Evolutionary conservation across 352 stramenopile species (phyloP).

Genomic region (Pythium rishiriense): DNA sequence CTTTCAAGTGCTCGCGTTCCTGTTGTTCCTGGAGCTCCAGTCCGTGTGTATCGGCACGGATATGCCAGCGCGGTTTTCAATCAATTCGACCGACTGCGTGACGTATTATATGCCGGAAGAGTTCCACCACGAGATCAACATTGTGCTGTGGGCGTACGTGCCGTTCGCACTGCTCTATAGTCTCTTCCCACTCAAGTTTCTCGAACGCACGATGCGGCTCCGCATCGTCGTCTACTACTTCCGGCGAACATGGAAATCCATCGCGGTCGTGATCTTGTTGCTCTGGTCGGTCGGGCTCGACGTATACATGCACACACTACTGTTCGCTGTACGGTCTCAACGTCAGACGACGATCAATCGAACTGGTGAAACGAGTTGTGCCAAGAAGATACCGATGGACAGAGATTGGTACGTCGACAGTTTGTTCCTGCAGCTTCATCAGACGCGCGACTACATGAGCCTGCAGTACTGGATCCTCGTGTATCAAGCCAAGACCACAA

Average conservation of each 20-base stretch:
- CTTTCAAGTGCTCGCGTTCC: conserved; percentile 54
- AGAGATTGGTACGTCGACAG: conserved; percentile 50
- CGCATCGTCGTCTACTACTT: conserved; percentile 77
- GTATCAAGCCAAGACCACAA: conserved; percentile 62
- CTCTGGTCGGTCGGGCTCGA: conserved; percentile 64
- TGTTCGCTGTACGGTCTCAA: conserved; percentile 44
- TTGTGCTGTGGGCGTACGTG: conserved; percentile 60
- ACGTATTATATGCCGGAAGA: conserved; percentile 26
- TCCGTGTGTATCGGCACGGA: conserved; percentile 15
- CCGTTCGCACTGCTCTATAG: conserved; percentile 62
- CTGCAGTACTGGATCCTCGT: conserved; percentile 62
- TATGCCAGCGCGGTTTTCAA: neutral
- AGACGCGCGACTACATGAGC: conserved; percentile 38
- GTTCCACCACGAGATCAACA: conserved; percentile 12
- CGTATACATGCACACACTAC: conserved; percentile 63
- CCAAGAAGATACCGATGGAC: conserved; percentile 37
- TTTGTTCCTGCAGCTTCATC: conserved; percentile 32
- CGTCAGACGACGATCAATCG: conserved; percentile 40
- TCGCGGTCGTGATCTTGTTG: conserved; percentile 63
- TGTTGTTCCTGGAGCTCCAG: conserved; percentile 48
- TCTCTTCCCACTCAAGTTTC: conserved; percentile 65
- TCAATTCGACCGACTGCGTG: conserved; percentile 18
- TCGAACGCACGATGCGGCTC: conserved; percentile 65
- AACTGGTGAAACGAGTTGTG: conserved; percentile 43
- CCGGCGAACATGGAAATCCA: conserved; percentile 71